Conservation (phyloP, 225 moss, liverwort and hornwort genomes). For the Takakia lepidozioides region DNA sequence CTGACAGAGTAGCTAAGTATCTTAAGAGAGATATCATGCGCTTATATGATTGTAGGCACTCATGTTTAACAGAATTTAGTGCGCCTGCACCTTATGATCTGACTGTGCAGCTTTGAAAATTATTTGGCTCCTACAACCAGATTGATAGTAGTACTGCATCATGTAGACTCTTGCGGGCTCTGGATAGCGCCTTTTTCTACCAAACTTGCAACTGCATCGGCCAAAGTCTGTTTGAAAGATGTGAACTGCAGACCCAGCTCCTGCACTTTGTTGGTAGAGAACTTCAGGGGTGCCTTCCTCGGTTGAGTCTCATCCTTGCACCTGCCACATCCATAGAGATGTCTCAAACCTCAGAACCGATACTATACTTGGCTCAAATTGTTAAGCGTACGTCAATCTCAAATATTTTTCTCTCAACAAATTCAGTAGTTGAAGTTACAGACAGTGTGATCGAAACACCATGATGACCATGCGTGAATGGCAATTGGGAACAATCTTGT, state of each 20-base stretch:
- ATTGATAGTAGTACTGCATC: no score
- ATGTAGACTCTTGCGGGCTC: no score
- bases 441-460: not conserved
- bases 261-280: constrained; percentile 27
- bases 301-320: constrained; percentile 20
- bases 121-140: no score
- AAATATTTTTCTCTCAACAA: not conserved
- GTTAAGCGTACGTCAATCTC: not conserved
- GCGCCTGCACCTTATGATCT: no score
- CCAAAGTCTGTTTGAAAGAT: constrained; percentile 21
- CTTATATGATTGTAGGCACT: no score
- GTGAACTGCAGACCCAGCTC: constrained; percentile 32
- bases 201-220: constrained; percentile 18
- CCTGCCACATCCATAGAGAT: constrained; percentile 7
- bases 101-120: no score
- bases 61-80: no score
- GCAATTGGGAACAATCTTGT: not conserved
- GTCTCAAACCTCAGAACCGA: not conserved
- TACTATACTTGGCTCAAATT: not conserved
- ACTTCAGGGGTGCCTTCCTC: constrained; percentile 7
- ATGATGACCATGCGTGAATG: no score
- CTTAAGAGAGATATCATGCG: no score
- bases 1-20: no score
- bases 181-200: constrained; percentile 10
- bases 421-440: not conserved